Conservation (phyloP, 129 eudicot species). For the Artemisia annua region DNA sequence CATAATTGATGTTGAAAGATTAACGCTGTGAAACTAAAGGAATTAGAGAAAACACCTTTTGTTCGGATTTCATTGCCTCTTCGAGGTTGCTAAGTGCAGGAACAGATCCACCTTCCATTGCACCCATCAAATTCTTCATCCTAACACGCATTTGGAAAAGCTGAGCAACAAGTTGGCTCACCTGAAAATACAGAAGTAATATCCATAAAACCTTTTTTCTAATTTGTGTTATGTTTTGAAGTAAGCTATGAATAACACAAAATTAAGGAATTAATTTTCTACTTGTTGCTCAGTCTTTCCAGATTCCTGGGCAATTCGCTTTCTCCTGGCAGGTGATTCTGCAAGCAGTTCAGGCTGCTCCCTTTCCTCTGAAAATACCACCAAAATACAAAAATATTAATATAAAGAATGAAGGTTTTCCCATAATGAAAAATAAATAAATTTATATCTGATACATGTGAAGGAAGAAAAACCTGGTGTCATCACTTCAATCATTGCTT, state of each 20-base stretch:
- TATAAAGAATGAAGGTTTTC: background rate
- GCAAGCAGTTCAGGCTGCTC: constrained; percentile 94
- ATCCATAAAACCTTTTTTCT: background rate
- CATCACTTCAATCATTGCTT: constrained; percentile 95
- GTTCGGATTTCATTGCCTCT: constrained; percentile 81
- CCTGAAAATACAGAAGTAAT: constrained; percentile 41
- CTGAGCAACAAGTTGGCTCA: constrained; percentile 93
- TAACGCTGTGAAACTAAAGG: background rate
- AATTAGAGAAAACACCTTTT: constrained; percentile 45
- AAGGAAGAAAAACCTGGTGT: constrained; percentile 63
- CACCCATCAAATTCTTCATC: constrained; percentile 91
- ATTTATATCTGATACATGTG: background rate
- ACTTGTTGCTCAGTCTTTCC: constrained; percentile 98
- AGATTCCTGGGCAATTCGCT: constrained; percentile 82
- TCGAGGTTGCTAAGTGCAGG: constrained; percentile 82
- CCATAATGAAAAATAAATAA: background rate
- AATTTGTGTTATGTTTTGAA: background rate
- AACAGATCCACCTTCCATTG: constrained; percentile 93
- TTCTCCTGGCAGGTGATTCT: constrained; percentile 79
- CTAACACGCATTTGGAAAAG: constrained; percentile 92
- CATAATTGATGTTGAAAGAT: background rate
- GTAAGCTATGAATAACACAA: background rate
- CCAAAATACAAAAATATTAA: background rate
- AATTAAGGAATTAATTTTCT: background rate
- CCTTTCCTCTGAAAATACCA: constrained; percentile 74